Percentiles rank a stretch among this genome's conserved stretches.
Conservation (phyloP, 1,284 basidiomycete species). For the Melampsora larici-populina region DNA sequence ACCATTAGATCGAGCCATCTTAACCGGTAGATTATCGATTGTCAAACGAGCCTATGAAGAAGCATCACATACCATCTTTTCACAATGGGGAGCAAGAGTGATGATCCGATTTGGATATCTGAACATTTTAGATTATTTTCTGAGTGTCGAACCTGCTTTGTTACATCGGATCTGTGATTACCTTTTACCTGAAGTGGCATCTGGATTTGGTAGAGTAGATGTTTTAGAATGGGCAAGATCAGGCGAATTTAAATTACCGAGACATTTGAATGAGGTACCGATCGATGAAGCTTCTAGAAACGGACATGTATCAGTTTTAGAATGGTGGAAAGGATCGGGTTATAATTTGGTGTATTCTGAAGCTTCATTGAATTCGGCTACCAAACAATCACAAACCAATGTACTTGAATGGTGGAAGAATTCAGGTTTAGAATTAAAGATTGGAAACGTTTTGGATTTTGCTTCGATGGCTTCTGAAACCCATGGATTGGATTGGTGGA, state of each 20-base stretch:
- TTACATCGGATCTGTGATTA: conserved; percentile 45
- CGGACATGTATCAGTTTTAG: conserved; percentile 64
- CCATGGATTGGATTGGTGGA: conserved; percentile 71
- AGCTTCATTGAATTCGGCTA: conserved; percentile 69
- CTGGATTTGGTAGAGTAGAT: conserved; percentile 49
- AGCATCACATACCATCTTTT: conserved; percentile 62
- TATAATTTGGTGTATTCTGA: conserved; percentile 71
- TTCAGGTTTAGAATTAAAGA: conserved; percentile 64
- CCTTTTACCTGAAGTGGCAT: conserved; percentile 50
- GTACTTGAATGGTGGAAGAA: conserved; percentile 75
- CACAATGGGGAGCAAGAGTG: conserved; percentile 64
- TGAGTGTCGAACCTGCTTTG: conserved; percentile 60
- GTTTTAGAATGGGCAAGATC: conserved; percentile 60
- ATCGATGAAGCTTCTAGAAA: conserved; percentile 45
- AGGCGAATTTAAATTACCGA: conserved; percentile 29
- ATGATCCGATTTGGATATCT: conserved; percentile 71
- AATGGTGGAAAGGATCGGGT: conserved; percentile 69
- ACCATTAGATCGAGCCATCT: conserved; percentile 65
- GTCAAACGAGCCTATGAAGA: conserved; percentile 56
- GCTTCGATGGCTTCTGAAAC: conserved; percentile 64
- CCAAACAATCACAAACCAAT: conserved; percentile 66
- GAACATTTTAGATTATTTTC: conserved; percentile 67
- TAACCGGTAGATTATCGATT: conserved; percentile 63
- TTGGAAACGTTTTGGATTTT: conserved; percentile 74
- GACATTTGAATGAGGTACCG: conserved; percentile 43